Evolutionary conservation across 2,329 filamentous ascomycete genomes (phyloP).

Genomic region (Botrytis hyacinthi): DNA sequence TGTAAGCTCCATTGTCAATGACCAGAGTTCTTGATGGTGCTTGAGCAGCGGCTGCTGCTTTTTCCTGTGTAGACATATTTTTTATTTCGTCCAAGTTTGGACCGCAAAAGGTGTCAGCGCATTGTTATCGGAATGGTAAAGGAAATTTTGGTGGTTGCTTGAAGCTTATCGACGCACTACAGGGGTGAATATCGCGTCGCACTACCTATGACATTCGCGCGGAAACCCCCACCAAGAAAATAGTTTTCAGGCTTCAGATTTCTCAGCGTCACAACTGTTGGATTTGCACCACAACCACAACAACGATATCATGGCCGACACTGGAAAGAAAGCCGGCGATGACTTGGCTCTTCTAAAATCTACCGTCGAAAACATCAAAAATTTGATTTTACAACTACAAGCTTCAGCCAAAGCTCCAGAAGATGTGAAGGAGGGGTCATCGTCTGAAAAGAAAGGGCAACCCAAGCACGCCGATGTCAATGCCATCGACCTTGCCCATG

Average conservation of each 20-base stretch:
- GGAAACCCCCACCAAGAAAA: constrained; percentile 15
- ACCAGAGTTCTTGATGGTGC: constrained; percentile 69
- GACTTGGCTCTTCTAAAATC: constrained; percentile 31
- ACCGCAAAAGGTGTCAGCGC: neutral
- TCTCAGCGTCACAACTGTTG: neutral
- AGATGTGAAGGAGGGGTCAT: constrained; percentile 14
- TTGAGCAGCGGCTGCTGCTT: constrained; percentile 52
- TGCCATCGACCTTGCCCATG: constrained; percentile 66
- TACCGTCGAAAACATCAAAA: constrained; percentile 30
- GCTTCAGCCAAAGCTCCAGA: constrained; percentile 16
- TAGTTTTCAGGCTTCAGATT: constrained; percentile 11
- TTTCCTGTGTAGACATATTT: constrained; percentile 38
- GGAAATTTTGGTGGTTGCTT: neutral
- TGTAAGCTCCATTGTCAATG: constrained; percentile 90
- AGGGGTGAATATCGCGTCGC: neutral
- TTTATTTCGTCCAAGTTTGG: neutral
- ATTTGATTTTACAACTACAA: constrained; percentile 34
- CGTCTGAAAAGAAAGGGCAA: constrained; percentile 13
- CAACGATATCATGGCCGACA: constrained; percentile 22
- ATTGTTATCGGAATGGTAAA: neutral
- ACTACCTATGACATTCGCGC: neutral
- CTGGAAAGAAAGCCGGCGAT: constrained; percentile 22
- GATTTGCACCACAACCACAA: neutral
- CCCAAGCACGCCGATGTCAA: constrained; percentile 42
- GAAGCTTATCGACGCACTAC: constrained; percentile 3